Base-by-base conservation (phyloP, 1,284 basidiomycete species). In the Malassezia restricta region DNA sequence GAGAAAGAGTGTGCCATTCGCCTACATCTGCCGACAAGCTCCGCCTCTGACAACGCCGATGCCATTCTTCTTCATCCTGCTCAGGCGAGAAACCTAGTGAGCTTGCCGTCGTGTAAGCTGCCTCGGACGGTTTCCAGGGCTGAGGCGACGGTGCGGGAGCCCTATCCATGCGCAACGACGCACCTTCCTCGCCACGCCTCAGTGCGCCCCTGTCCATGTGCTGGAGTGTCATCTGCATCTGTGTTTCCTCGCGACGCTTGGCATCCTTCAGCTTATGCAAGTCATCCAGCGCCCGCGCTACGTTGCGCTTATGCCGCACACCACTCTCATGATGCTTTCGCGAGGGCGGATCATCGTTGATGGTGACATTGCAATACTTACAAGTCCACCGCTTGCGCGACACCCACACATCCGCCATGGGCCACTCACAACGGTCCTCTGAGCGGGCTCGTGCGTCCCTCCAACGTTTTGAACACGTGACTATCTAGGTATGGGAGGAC, bases 181-280 rank as follows among this genome's bases (percentile, higher is more conserved):
- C 20, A 4, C 20, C 20, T 24, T 24, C 2, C 20, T 24, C 20
- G 20, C 20, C 20, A 2, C 20, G 20, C 20, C 20, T 24, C 20
- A 24, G 20, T 24, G 20, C 20, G 20, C 20, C 20, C 20, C 20
- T 24, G 20, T 95, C 87, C 54, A 98, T 84, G 51, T 82, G 77
- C 11, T 78, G 83, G 79, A 96, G 87, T 70, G 94, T 87, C 57
- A 82, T 77, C 63, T 47, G 45, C 27, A 27, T 31, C 11, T 82
- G 84, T 75, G 91, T 88, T 66, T 88, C 84, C 49, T 85, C 86
- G 43, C 79, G 78, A 62, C 94, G 90, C 73, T 84, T 82, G 76
- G 87, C 86, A 49, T 82, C 81, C 76, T 84, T 90, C 87, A 5
- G 89, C 85, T n/a, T 92, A 79, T 98, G 98, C 29, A 96, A 80